These are phyloP conservation scores for Salvia hispanica DNA, from an alignment of 257 asterid species.

Conservation along the genomic window DNA sequence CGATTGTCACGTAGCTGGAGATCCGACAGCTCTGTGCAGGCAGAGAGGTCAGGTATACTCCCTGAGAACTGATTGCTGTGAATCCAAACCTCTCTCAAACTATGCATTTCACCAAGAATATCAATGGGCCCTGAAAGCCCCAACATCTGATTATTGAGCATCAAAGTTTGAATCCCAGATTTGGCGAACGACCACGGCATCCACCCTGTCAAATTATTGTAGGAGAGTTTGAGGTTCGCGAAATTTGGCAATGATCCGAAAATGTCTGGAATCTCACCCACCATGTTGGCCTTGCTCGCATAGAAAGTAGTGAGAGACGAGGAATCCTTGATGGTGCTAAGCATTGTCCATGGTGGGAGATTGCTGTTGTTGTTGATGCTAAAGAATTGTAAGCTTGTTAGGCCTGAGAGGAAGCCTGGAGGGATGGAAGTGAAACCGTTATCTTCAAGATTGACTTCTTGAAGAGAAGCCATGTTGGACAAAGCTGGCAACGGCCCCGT, in stretches of 20 bases:
- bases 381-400: conserved; percentile 50
- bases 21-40: conserved; percentile 44
- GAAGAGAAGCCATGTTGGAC: conserved; percentile 43
- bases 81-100: conserved; percentile 53
- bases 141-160: conserved; percentile 63
- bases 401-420: conserved; percentile 52
- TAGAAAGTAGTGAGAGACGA: conserved; percentile 42
- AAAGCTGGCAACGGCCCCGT: conserved; percentile 67
- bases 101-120: conserved; percentile 56
- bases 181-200: conserved; percentile 57
- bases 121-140: conserved; percentile 63
- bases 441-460: conserved; percentile 53
- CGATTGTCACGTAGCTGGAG: conserved; percentile 67
- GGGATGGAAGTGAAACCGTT: conserved; percentile 65
- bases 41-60: conserved; percentile 74
- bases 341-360: conserved; percentile 66
- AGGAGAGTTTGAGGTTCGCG: conserved; percentile 54
- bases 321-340: conserved; percentile 50
- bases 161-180: conserved; percentile 55
- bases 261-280: conserved; percentile 69
- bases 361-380: conserved; percentile 54
- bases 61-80: conserved; percentile 70
- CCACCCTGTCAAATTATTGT: conserved; percentile 65
- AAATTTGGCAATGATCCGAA: conserved; percentile 62
- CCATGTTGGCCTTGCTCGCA: conserved; percentile 53